These are phyloP conservation scores for Oryza nivara DNA, from an alignment of 176 grass and related monocot species.

Conservation along the genomic window DNA sequence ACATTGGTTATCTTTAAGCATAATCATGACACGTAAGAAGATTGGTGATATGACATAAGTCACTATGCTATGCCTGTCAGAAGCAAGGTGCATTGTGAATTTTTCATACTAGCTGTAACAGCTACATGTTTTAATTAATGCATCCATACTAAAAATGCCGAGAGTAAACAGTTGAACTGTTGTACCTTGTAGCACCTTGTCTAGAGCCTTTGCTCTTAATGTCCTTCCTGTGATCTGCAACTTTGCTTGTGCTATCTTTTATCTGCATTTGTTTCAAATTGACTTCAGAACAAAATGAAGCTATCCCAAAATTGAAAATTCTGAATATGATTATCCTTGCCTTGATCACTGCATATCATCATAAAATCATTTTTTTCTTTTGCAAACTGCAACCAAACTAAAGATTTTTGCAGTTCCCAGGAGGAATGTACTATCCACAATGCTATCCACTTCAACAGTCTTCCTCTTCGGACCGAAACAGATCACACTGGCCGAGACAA, in stretches of 20 bases:
- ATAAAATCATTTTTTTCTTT: no score
- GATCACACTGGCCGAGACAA: constrained; percentile 49
- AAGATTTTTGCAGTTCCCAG: constrained; percentile 84
- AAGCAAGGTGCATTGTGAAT: background rate
- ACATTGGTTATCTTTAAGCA: background rate
- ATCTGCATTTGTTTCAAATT: background rate
- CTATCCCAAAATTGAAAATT: background rate
- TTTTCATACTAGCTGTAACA: background rate
- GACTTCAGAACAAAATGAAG: no score
- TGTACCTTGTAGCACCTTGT: background rate
- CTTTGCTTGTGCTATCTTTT: background rate
- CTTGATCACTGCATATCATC: no score
- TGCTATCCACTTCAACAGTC: constrained; percentile 62
- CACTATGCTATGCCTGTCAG: background rate
- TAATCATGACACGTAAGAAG: background rate
- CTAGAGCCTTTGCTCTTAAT: constrained; percentile 14
- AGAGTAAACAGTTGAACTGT: constrained; percentile 13
- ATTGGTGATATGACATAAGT: background rate
- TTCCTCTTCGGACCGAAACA: constrained; percentile 36
- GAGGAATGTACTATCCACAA: constrained; percentile 64
- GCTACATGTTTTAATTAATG: background rate
- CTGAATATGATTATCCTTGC: background rate
- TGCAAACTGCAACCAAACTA: constrained; percentile 21
- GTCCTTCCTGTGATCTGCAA: background rate
- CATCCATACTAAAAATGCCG: background rate